A percentile compares a stretch with the other conserved stretches of the same genome.
Conservation (phyloP, 1,139 yeast genomes). For the Blastobotrys buckinghamii region DNA sequence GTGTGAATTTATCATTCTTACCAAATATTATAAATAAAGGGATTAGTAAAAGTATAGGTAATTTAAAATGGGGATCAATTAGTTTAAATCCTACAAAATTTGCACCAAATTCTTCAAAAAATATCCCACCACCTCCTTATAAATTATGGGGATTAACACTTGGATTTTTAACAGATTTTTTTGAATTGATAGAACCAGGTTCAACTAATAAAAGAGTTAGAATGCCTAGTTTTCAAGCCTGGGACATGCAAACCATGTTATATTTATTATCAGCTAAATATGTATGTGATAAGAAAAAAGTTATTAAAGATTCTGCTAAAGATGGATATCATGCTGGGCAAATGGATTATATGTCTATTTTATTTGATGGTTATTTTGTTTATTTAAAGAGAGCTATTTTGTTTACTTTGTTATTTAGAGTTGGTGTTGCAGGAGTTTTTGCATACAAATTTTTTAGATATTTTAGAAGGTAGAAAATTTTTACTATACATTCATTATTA, state of each 20-base stretch:
- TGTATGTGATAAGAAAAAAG: conserved; percentile 5
- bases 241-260: conserved; percentile 24
- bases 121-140: conserved; percentile 23
- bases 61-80: conserved; percentile 32
- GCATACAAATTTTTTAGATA: not conserved
- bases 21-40: conserved; percentile 17
- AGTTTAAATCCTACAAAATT: conserved; percentile 21
- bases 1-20: conserved; percentile 22
- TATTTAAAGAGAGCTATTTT: conserved; percentile 10
- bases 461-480: no score
- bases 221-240: conserved; percentile 23
- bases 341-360: conserved; percentile 13
- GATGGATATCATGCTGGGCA: conserved; percentile 10
- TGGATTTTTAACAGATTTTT: conserved; percentile 32
- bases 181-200: conserved; percentile 27
- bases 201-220: conserved; percentile 10
- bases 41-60: conserved; percentile 27
- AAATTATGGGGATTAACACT: conserved; percentile 37
- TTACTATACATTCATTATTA: no score
- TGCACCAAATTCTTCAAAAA: not conserved
- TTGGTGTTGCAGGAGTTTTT: not conserved
- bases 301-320: conserved; percentile 2
- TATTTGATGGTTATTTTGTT: conserved; percentile 13
- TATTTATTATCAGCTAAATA: conserved; percentile 15
- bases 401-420: conserved; percentile 7